Evolutionary conservation across 805 yeast genomes (phyloP).

Genomic region (Candida pini): DNA sequence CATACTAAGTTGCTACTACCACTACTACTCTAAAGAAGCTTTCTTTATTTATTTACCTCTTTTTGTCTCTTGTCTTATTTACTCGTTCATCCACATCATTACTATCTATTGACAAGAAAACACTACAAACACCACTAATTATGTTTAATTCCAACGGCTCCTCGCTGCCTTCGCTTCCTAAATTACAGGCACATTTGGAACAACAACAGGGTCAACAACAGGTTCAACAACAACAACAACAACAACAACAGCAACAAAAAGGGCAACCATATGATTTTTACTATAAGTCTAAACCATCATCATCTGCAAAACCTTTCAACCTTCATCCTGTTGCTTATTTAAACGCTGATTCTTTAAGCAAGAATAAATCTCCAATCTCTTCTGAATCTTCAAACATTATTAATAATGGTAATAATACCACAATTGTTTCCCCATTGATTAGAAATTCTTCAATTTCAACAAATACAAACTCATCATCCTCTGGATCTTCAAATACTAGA

Average conservation of each 20-base stretch:
- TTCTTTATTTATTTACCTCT: too few relatives aligned
- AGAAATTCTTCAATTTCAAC: not conserved
- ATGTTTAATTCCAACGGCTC: slow-evolving; percentile 1
- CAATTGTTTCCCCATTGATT: too few relatives aligned
- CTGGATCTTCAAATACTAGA: too few relatives aligned
- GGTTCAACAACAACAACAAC: not conserved
- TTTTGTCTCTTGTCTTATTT: too few relatives aligned
- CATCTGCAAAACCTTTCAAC: slow-evolving; percentile 10
- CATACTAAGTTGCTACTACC: too few relatives aligned
- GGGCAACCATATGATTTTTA: not conserved
- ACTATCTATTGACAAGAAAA: too few relatives aligned
- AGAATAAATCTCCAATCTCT: too few relatives aligned
- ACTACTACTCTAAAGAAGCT: too few relatives aligned
- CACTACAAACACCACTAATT: too few relatives aligned
- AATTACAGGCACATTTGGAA: not conserved
- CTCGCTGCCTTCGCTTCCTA: not conserved
- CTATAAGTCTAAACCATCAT: not conserved
- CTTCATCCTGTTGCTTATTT: slow-evolving; percentile 27
- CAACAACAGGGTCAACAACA: slow-evolving; percentile 1
- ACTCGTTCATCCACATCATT: too few relatives aligned
- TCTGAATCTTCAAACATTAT: not conserved
- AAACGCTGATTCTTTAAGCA: slow-evolving; percentile 18
- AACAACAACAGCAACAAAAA: not conserved
- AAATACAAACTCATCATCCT: slow-evolving; percentile 1
- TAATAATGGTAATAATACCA: not conserved